These are phyloP conservation scores for Nothophoma quercina DNA, from an alignment of 2,329 filamentous ascomycete species.

Conservation along the genomic window DNA sequence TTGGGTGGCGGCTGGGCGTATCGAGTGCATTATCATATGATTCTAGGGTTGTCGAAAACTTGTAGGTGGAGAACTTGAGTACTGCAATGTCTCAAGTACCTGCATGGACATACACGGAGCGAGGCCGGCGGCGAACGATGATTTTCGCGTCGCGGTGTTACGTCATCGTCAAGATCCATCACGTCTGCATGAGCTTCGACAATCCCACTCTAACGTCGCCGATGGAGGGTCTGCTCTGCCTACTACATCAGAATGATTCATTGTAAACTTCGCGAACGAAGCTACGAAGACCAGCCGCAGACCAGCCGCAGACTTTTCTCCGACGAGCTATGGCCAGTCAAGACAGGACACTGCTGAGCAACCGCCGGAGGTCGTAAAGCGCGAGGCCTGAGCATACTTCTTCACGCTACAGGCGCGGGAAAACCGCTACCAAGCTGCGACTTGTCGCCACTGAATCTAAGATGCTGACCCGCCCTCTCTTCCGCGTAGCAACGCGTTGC, in stretches of 20 bases:
- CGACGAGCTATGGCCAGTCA: constrained; percentile 5
- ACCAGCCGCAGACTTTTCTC: neutral
- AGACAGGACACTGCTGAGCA: constrained; percentile 9
- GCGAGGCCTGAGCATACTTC: constrained; percentile 8
- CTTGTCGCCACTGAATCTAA: neutral
- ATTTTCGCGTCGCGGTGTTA: constrained; percentile 20
- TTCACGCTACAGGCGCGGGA: constrained; percentile 4
- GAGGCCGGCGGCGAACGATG: constrained; percentile 20
- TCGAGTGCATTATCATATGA: constrained; percentile 24
- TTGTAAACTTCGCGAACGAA: too few species aligned
- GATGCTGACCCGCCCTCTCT: constrained; percentile 13
- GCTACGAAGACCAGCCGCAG: too few species aligned
- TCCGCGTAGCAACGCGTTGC: constrained; percentile 8
- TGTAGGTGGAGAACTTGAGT: constrained; percentile 2
- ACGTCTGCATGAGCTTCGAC: neutral
- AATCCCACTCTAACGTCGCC: neutral
- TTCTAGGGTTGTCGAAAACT: neutral
- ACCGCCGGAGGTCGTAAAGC: constrained; percentile 12
- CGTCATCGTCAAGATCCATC: constrained; percentile 22
- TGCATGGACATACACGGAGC: neutral
- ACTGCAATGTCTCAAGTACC: constrained; percentile 10
- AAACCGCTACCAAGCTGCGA: neutral
- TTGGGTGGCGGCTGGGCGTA: constrained; percentile 30
- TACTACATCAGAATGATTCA: too few species aligned
- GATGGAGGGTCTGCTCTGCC: too few species aligned